These are phyloP conservation scores for Penicillium verhagenii DNA, from an alignment of 495 filamentous ascomycete species.

Conservation along the genomic window DNA sequence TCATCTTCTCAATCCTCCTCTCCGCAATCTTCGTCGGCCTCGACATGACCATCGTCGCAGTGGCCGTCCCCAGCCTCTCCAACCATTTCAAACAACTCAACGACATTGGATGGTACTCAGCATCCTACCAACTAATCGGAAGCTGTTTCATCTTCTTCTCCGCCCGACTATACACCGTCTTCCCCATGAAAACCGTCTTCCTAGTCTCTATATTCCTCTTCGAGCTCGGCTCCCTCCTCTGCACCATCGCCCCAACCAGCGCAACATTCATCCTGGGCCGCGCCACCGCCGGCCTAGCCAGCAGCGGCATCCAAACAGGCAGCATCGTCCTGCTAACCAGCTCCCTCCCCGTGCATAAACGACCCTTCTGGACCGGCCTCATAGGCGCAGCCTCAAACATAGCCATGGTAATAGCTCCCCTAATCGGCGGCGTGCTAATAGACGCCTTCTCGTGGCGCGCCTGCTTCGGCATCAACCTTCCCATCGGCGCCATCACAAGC, in stretches of 20 bases:
- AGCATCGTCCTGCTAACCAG: constrained; percentile 52
- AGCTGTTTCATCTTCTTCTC: not conserved
- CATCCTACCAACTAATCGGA: not conserved
- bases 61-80: not conserved
- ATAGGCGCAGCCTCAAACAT: constrained; percentile 69
- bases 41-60: not conserved
- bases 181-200: not conserved
- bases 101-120: not conserved
- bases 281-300: not conserved
- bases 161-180: not conserved
- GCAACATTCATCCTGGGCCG: not conserved
- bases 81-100: not conserved
- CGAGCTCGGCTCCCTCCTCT: not conserved
- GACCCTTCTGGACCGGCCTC: constrained; percentile 64
- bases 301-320: not conserved
- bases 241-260: not conserved
- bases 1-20: not conserved
- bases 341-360: constrained; percentile 64
- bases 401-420: constrained; percentile 62
- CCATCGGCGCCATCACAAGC: constrained; percentile 56
- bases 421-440: constrained; percentile 58
- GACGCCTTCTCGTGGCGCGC: constrained; percentile 66
- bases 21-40: not conserved
- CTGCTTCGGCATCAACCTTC: constrained; percentile 79
- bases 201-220: not conserved